Conservation (phyloP, 495 filamentous ascomycete genomes). For the Viridothelium virens region DNA sequence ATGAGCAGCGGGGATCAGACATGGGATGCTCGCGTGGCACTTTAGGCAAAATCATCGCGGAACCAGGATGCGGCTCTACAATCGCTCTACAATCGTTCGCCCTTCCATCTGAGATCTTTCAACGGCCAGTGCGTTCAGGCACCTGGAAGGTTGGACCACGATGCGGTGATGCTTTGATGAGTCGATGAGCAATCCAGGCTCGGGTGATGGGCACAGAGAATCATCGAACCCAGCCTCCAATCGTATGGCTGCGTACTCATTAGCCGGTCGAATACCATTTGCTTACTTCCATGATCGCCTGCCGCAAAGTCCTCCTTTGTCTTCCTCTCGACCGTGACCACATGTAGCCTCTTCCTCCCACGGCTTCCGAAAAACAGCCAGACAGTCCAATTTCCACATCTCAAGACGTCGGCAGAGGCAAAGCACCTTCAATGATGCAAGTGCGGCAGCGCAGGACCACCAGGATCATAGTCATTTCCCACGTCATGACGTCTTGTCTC, state of each 20-base stretch:
- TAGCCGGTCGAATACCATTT: not conserved
- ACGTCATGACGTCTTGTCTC: no score
- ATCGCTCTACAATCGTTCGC: not conserved
- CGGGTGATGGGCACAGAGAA: no score
- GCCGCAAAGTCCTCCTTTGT: not conserved
- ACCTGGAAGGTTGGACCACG: not conserved
- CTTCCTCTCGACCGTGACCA: conserved; percentile 5
- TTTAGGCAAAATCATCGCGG: not conserved
- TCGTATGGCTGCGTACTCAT: not conserved
- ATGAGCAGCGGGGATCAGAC: conserved; percentile 1
- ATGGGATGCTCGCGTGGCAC: conserved; percentile 1
- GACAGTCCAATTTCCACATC: not conserved
- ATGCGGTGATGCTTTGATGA: no score
- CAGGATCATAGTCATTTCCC: not conserved
- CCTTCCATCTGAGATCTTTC: no score
- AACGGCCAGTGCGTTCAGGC: not conserved
- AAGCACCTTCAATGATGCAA: not conserved
- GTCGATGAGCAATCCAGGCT: no score
- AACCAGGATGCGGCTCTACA: not conserved
- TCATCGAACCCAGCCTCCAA: no score
- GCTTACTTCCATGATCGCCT: not conserved
- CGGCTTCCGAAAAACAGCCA: not conserved
- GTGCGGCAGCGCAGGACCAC: not conserved
- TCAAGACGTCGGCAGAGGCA: no score
- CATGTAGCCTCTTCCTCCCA: not conserved